phyloP scores from a whole-genome alignment of 2,329 filamentous ascomycete genomes.

The Celoporthe dispersa region DNA sequence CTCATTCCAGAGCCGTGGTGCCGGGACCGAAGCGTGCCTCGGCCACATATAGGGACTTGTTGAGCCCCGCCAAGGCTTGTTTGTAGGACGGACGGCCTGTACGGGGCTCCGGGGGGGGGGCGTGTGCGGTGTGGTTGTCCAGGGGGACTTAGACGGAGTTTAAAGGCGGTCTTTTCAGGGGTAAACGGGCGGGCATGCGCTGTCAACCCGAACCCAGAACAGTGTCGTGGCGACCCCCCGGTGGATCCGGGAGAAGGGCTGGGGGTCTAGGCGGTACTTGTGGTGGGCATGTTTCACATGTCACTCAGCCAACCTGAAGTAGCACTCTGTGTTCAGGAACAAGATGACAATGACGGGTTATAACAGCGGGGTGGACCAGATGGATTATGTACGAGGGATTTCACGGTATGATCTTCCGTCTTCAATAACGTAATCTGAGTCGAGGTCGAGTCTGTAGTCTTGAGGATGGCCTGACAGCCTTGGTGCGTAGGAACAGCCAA shows the following conservation, averaged over 20 bases:
- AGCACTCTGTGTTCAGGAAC: not conserved
- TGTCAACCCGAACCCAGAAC: constrained; percentile 13
- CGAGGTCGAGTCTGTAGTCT: constrained; percentile 6
- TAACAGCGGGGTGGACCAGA: not conserved
- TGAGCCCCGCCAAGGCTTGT: not conserved
- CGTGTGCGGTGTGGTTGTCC: no score
- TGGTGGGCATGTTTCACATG: constrained; percentile 25
- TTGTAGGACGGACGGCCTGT: no score
- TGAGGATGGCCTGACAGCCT: constrained; percentile 16
- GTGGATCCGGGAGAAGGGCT: constrained; percentile 4
- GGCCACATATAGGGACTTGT: not conserved
- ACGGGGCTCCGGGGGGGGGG: not conserved
- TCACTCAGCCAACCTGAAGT: constrained; percentile 18
- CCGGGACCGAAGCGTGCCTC: not conserved
- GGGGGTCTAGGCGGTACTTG: constrained; percentile 17
- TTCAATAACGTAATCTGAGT: not conserved
- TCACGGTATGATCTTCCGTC: not conserved
- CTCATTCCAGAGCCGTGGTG: not conserved
- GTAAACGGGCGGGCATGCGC: constrained; percentile 3
- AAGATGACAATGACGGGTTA: constrained; percentile 5
- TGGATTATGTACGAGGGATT: not conserved
- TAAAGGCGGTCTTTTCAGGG: constrained; percentile 11
- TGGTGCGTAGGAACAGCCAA: not conserved
- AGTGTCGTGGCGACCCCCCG: constrained; percentile 8
- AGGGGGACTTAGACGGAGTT: not conserved